A percentile compares a stretch with the other conserved stretches of the same genome.
phyloP scores from a whole-genome alignment of 208 protist species.

The Acanthamoeba rhysodes region DNA sequence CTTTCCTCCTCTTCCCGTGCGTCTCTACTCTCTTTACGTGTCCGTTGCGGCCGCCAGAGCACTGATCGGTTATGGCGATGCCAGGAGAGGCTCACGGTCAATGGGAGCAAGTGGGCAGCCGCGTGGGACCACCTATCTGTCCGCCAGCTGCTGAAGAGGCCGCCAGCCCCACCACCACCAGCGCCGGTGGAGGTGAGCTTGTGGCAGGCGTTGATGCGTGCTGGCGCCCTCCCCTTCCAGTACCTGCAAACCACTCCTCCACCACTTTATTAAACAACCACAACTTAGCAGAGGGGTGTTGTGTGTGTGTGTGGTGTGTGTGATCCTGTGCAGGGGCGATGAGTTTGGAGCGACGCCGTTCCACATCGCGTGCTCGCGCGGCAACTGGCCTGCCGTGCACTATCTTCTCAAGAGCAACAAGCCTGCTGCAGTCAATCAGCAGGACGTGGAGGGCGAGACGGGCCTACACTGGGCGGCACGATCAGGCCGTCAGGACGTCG shows the following conservation, averaged over 20 bases:
- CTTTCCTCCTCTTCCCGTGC: not conserved
- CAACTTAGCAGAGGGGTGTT: too few species aligned
- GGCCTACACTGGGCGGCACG: not conserved
- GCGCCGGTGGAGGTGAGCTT: not conserved
- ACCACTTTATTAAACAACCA: not conserved
- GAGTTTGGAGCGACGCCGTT: not conserved
- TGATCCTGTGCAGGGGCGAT: not conserved
- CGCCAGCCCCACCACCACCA: not conserved
- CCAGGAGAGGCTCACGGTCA: not conserved
- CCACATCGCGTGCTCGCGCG: conserved; percentile 39
- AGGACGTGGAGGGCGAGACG: not conserved
- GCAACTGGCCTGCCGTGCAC: conserved; percentile 24
- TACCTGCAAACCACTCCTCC: not conserved
- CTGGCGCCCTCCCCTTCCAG: not conserved
- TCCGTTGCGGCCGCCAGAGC: too few species aligned
- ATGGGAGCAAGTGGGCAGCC: not conserved
- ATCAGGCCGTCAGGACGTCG: not conserved
- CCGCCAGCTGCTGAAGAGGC: not conserved
- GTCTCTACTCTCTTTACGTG: not conserved
- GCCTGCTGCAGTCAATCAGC: not conserved
- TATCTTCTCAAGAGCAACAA: not conserved
- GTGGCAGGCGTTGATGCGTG: not conserved
- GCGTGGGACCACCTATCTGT: not conserved
- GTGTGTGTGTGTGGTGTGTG: too few species aligned
- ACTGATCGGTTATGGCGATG: too few species aligned